Conservation (phyloP, 345 rosid genomes). For the Crucihimalaya himalaica region DNA sequence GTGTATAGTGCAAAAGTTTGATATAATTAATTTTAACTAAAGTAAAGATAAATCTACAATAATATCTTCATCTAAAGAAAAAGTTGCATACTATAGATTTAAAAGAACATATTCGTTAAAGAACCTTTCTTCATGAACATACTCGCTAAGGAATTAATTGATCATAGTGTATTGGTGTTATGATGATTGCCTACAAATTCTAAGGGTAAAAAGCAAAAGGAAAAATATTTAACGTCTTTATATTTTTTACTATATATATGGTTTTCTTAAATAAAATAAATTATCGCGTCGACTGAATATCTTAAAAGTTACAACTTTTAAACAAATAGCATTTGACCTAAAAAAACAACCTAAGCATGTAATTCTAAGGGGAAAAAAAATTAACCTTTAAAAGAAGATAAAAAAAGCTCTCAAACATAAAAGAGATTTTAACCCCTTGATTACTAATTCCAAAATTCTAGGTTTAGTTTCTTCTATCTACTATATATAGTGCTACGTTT, state of each 20-base stretch:
- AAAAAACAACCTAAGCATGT: neutral
- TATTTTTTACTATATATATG: neutral
- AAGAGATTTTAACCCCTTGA: neutral
- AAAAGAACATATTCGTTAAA: slow-evolving; percentile 28
- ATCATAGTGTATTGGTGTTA: slow-evolving; percentile 15
- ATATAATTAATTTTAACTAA: slow-evolving; percentile 28
- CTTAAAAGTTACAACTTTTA: slow-evolving; percentile 13
- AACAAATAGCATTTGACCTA: slow-evolving; percentile 4
- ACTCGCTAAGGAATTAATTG: slow-evolving; percentile 6
- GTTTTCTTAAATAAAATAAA: slow-evolving; percentile 15
- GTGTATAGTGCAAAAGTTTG: slow-evolving; percentile 39
- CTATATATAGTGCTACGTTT: neutral
- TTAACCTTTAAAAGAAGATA: neutral
- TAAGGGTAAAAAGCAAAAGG: slow-evolving; percentile 32
- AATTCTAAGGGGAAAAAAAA: neutral
- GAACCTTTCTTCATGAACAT: slow-evolving; percentile 21
- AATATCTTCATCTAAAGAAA: slow-evolving; percentile 33
- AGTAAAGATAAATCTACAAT: slow-evolving; percentile 36
- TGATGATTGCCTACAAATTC: slow-evolving; percentile 33
- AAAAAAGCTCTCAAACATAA: neutral
- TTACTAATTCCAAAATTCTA: too few species aligned
- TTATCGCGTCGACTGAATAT: slow-evolving; percentile 19
- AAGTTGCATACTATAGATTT: slow-evolving; percentile 30
- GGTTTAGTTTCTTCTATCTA: neutral
- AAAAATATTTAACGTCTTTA: slow-evolving; percentile 5